phyloP scores from a whole-genome alignment of 176 grass and related monocot genomes.

The Echinochloa phyllopogon region DNA sequence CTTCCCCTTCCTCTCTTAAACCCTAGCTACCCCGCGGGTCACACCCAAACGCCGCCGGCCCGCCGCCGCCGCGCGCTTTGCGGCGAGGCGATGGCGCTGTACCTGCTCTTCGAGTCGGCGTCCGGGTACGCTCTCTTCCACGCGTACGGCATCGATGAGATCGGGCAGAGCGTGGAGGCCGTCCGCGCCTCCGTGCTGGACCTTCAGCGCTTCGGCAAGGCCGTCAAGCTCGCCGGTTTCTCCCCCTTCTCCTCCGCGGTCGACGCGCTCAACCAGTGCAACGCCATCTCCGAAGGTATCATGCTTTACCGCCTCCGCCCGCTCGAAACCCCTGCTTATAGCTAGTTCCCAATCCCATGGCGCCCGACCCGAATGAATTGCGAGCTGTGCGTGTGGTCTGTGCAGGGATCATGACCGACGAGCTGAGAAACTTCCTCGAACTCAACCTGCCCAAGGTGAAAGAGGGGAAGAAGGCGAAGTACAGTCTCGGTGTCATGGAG shows the following conservation, averaged over 20 bases:
- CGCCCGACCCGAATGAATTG: neutral
- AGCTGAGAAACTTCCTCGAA: slow-evolving; percentile 81
- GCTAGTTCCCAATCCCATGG: neutral
- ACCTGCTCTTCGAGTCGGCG: slow-evolving; percentile 81
- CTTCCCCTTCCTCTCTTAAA: neutral
- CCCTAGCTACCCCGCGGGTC: neutral
- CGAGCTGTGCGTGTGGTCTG: neutral
- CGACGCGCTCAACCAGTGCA: slow-evolving; percentile 81
- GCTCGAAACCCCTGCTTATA: neutral
- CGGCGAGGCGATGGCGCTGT: slow-evolving; percentile 67
- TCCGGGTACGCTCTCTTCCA: slow-evolving; percentile 76
- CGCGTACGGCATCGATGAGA: slow-evolving; percentile 71
- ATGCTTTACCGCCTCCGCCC: neutral
- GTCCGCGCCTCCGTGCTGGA: slow-evolving; percentile 63
- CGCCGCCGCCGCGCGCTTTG: slow-evolving; percentile 24
- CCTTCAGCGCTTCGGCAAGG: slow-evolving; percentile 75
- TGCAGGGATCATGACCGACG: slow-evolving; percentile 78
- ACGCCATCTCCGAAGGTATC: slow-evolving; percentile 79
- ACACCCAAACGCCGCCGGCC: neutral
- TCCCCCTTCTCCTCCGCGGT: slow-evolving; percentile 66
- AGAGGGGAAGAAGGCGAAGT: slow-evolving; percentile 77
- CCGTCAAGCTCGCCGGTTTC: slow-evolving; percentile 79
- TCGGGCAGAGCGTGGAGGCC: slow-evolving; percentile 74
- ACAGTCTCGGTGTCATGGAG: slow-evolving; percentile 67
- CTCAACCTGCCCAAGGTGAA: slow-evolving; percentile 74